Percentiles rank a stretch among this genome's conserved stretches.
Conservation (phyloP, 169 alveolate genomes). For the Pseudocohnilembus persalinus region DNA sequence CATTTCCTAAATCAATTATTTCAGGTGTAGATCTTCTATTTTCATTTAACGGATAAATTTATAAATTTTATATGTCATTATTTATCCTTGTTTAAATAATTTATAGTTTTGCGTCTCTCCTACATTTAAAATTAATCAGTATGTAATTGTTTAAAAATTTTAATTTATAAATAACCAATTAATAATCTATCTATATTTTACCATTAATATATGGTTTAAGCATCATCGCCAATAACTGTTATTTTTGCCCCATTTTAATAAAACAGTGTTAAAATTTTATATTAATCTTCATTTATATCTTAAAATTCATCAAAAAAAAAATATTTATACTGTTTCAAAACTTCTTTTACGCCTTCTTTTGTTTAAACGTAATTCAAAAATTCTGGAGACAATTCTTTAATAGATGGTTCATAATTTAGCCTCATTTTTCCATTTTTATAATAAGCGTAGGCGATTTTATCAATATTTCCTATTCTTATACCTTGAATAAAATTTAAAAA, state of each 20-base stretch:
- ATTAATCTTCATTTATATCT: slow-evolving; percentile 6
- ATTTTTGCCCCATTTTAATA: background rate
- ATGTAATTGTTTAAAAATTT: no score
- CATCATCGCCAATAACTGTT: background rate
- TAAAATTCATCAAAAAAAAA: slow-evolving; percentile 22
- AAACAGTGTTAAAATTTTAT: background rate
- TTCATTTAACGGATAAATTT: background rate
- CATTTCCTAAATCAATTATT: background rate
- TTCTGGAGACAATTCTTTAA: background rate
- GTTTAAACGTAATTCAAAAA: background rate
- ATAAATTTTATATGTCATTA: background rate
- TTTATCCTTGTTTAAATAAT: background rate
- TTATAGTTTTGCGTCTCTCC: background rate
- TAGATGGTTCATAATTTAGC: background rate
- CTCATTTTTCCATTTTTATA: background rate
- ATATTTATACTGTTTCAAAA: background rate
- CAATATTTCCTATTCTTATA: slow-evolving; percentile 9
- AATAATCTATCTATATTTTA: no score
- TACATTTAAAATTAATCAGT: no score
- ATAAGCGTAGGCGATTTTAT: slow-evolving; percentile 17
- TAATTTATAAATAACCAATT: no score
- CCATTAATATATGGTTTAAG: background rate
- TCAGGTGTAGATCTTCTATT: background rate
- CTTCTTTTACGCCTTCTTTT: background rate
- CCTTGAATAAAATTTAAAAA: no score